phyloP scores from a whole-genome alignment of 768 basidiomycete genomes.

The Boletus sp. region DNA sequence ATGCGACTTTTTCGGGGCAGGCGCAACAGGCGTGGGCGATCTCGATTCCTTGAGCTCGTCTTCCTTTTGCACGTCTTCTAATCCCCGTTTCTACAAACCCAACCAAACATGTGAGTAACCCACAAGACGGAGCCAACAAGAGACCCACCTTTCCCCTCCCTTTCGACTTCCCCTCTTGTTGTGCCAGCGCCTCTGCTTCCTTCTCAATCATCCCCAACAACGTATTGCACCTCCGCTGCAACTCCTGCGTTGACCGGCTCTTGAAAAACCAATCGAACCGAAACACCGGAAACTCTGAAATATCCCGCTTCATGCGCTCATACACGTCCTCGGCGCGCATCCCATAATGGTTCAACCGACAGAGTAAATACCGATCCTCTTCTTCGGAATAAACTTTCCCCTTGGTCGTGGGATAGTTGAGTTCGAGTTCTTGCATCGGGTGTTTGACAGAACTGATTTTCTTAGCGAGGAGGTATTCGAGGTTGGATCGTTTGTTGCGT shows the following conservation, averaged over 20 bases:
- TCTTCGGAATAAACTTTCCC: constrained; percentile 97
- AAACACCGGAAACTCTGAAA: constrained; percentile 95
- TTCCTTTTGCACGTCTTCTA: constrained; percentile 60
- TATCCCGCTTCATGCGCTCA: constrained; percentile 93
- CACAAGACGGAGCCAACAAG: not conserved
- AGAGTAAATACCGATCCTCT: constrained; percentile 93
- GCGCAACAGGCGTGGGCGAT: constrained; percentile 55
- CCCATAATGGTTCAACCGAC: constrained; percentile 85
- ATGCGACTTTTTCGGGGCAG: constrained; percentile 52
- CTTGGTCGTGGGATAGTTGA: constrained; percentile 93
- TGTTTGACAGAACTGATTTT: constrained; percentile 82
- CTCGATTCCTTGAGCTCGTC: constrained; percentile 51
- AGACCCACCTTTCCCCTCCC: constrained; percentile 62
- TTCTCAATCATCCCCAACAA: constrained; percentile 88
- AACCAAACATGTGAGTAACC: not conserved
- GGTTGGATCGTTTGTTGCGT: constrained; percentile 80
- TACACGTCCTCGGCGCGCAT: constrained; percentile 87
- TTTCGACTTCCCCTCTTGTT: constrained; percentile 65
- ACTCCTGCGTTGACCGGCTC: constrained; percentile 84
- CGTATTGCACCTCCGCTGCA: constrained; percentile 85
- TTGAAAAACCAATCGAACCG: constrained; percentile 99
- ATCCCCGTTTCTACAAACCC: constrained; percentile 57
- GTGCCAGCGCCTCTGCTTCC: constrained; percentile 67
- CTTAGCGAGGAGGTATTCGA: constrained; percentile 70
- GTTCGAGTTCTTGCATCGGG: constrained; percentile 96